Conservation (phyloP, 2,329 filamentous ascomycete species). For the Botrytis byssoidea region DNA sequence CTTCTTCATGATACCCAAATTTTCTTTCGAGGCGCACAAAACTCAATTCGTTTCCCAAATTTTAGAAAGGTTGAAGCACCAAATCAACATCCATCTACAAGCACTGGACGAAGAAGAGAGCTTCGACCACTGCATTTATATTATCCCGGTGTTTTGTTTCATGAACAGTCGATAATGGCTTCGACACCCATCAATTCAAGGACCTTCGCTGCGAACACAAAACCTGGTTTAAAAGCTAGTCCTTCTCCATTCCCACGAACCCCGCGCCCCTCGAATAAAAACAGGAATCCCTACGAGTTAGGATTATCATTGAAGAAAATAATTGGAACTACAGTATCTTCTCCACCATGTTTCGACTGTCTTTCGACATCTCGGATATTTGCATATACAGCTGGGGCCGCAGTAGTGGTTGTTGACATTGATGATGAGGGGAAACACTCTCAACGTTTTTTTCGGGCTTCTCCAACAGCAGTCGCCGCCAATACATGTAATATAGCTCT, state of each 20-base stretch:
- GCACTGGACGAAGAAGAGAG: constrained; percentile 7
- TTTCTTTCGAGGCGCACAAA: neutral
- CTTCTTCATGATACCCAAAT: constrained; percentile 5
- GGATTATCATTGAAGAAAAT: constrained; percentile 76
- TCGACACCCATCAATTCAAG: constrained; percentile 39
- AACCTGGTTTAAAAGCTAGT: constrained; percentile 58
- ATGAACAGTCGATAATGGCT: constrained; percentile 38
- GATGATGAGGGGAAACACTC: constrained; percentile 61
- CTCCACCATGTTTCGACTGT: constrained; percentile 82
- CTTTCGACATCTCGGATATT: constrained; percentile 69
- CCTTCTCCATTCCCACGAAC: constrained; percentile 68
- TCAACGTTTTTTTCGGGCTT: constrained; percentile 88
- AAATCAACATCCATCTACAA: neutral
- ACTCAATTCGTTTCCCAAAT: neutral
- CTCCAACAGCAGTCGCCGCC: constrained; percentile 70
- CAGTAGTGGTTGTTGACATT: constrained; percentile 84
- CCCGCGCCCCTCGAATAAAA: constrained; percentile 57
- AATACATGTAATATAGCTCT: constrained; percentile 52
- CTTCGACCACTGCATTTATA: neutral
- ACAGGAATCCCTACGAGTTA: constrained; percentile 51
- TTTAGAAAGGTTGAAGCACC: neutral
- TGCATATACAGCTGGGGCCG: constrained; percentile 88
- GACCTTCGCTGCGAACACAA: constrained; percentile 37
- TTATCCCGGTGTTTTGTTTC: neutral
- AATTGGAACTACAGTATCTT: constrained; percentile 84